Conservation (phyloP, 306 rosid genomes). For the Sesbania bispinosa region DNA sequence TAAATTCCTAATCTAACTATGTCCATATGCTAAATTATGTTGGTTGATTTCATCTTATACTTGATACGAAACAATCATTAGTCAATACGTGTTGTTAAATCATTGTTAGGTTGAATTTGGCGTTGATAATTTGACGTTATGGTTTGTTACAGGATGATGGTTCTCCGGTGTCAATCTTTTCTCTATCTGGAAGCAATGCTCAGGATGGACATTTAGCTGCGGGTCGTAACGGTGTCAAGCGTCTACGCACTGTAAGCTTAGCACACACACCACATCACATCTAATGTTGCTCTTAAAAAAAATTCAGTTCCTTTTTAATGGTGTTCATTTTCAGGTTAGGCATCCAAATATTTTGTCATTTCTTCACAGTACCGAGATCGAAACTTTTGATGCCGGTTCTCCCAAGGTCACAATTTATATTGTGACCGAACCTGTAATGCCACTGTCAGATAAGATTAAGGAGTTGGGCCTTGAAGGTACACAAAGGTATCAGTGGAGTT, state of each 20-base stretch:
- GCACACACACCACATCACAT: neutral
- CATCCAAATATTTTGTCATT: conserved; percentile 97
- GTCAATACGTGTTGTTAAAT: neutral
- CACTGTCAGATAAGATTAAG: conserved; percentile 74
- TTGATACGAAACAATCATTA: neutral
- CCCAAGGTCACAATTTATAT: conserved; percentile 82
- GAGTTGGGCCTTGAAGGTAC: conserved; percentile 86
- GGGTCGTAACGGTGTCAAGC: conserved; percentile 93
- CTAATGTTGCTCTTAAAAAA: neutral
- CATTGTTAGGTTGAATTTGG: neutral
- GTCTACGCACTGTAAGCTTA: conserved; percentile 63
- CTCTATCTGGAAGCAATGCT: conserved; percentile 77
- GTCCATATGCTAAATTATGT: neutral
- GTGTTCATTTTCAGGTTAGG: conserved; percentile 71
- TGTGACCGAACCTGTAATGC: conserved; percentile 97
- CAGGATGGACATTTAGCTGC: conserved; percentile 95
- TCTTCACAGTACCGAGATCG: conserved; percentile 91
- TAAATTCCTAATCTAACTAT: neutral
- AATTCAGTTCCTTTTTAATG: neutral
- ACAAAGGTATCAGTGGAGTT: conserved; percentile 58
- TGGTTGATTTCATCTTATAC: neutral
- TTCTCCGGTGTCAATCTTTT: conserved; percentile 78
- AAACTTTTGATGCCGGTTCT: conserved; percentile 61
- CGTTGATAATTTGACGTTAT: neutral
- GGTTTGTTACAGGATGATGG: conserved; percentile 72